Evolutionary conservation across 306 rosid genomes (phyloP).

Genomic region (Luffa aegyptiaca): DNA sequence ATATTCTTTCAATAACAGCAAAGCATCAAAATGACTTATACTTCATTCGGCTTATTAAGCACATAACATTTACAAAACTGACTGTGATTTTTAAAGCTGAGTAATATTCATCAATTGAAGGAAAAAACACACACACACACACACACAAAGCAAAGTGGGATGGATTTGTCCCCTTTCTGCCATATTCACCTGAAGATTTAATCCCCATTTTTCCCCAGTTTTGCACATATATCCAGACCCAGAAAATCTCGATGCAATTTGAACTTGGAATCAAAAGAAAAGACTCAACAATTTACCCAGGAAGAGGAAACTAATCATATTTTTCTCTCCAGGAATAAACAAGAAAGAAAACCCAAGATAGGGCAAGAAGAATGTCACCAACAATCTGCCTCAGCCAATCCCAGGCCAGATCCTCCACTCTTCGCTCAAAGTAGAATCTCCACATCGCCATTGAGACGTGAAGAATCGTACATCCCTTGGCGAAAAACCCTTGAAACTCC

Average conservation of each 20-base stretch:
- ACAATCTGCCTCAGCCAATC: constrained; percentile 88
- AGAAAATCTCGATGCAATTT: background rate
- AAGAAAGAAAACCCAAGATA: constrained; percentile 82
- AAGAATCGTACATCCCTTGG: constrained; percentile 65
- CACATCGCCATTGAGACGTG: constrained; percentile 75
- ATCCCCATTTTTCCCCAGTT: background rate
- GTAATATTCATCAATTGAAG: background rate
- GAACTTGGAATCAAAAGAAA: background rate
- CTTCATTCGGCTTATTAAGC: background rate
- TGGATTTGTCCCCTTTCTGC: background rate
- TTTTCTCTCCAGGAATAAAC: constrained; percentile 89
- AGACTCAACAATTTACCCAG: background rate
- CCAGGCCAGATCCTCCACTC: constrained; percentile 87
- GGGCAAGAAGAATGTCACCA: constrained; percentile 65
- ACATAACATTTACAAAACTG: background rate
- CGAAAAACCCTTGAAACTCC: constrained; percentile 75
- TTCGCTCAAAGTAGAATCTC: constrained; percentile 71
- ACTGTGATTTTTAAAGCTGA: background rate
- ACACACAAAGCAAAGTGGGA: constrained; percentile 1
- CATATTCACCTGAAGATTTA: background rate
- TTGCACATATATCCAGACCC: background rate
- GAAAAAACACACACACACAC: background rate
- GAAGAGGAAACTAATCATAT: constrained; percentile 38
- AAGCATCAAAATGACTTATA: background rate
- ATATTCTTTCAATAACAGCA: background rate